Base-by-base conservation (phyloP, 345 rosid species). In the Dipteronia dyeriana region DNA sequence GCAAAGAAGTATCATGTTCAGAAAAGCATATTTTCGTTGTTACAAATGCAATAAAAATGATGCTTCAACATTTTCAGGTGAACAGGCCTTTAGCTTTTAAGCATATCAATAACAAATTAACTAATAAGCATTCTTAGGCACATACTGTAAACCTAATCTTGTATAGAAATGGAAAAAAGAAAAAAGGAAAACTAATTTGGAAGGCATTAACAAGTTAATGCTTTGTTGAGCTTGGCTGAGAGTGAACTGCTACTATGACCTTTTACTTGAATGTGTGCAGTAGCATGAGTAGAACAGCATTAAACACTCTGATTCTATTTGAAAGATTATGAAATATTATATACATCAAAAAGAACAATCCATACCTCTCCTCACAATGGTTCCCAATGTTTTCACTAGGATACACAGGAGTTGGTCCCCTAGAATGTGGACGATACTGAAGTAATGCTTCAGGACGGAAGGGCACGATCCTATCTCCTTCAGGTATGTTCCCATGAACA, bases 291-390 rank as follows among this genome's bases (percentile, higher is more conserved):
- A 29, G 26, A 25, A 63, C 12, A 29, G 20, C 13, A 47, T 9
- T 65, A 51, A 34, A 31, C 17, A 19, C 29, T n/a, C 20, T 49
- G 9, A 63, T 47, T 9, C 57, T 16, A 63, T 39, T 41, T 7
- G 25, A 62, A 63, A 68, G 25, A 61, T 13, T 34, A 65, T 29
- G 73, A n/a, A 23, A 29, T 10, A 38, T 45, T 53, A 70, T 16
- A 57, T 71, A n/a, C 47, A 76, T 61, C 62, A 2, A 57, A 13
- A 70, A 25, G 69, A 43, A 3, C 8, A 60, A 38, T 54, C 26
- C 76, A 78, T 83, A 90, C 94, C 94, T 86, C 76, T 87, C 87
- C 73, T 85, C 88, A 22, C 41, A 57, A 78, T 82, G 63, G 16
- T 79, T 76, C 59, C 81, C 85, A 69, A 47, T 57, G 76, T 85